Conservation (phyloP, 495 filamentous ascomycete species). For the Beverwykella pulmonaria region DNA sequence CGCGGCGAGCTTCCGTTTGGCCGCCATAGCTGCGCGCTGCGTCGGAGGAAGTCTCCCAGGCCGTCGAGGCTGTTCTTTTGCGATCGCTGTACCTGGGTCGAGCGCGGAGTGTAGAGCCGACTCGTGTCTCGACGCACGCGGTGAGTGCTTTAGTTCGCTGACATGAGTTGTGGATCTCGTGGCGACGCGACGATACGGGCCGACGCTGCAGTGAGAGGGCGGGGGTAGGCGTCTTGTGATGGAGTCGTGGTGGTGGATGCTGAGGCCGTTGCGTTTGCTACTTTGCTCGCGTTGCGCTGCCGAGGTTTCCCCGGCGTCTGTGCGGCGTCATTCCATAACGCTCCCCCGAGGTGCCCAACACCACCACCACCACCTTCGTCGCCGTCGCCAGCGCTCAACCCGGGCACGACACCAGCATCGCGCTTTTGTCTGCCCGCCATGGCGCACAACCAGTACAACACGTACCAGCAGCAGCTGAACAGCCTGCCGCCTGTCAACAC, state of each 20-base stretch:
- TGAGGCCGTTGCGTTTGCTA: background rate
- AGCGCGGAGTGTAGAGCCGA: background rate
- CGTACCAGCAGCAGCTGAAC: conserved; percentile 16
- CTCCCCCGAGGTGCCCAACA: background rate
- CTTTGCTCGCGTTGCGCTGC: conserved; percentile 6
- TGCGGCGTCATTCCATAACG: conserved; percentile 15
- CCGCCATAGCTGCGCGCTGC: conserved; percentile 45
- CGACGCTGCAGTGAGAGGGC: background rate
- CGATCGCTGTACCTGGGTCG: background rate
- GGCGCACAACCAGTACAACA: conserved; percentile 22
- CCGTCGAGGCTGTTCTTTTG: background rate
- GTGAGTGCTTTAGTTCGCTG: background rate
- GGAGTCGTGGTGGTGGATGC: background rate
- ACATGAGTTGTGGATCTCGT: background rate
- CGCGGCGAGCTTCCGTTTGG: conserved; percentile 52
- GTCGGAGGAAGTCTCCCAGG: background rate
- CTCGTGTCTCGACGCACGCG: background rate
- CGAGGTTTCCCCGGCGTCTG: conserved; percentile 8
- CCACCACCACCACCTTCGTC: background rate
- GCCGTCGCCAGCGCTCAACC: background rate
- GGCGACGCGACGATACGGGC: background rate
- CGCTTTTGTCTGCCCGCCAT: conserved; percentile 10
- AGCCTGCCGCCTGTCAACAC: conserved; percentile 41
- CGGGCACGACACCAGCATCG: conserved; percentile 5
- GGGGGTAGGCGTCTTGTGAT: background rate